Evolutionary conservation across 768 basidiomycete genomes (phyloP).

Genomic region (Suillus subaureus): DNA sequence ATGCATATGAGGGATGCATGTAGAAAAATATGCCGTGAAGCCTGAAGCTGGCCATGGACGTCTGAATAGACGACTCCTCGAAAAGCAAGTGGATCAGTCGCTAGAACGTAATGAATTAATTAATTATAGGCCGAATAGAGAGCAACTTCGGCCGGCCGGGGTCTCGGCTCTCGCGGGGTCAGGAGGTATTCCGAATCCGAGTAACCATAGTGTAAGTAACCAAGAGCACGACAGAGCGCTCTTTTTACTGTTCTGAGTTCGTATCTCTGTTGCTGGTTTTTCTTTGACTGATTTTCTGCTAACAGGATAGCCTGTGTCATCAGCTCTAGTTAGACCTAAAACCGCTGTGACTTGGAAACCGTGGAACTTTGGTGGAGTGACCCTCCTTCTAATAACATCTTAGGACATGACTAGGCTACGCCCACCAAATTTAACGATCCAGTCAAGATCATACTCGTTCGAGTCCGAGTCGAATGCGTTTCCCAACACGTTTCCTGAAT

Average conservation of each 20-base stretch:
- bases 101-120: background rate
- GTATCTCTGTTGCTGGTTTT: background rate
- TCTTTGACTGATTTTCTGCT: slow-evolving; percentile 3
- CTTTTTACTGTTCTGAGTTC: slow-evolving; percentile 2
- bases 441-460: slow-evolving; percentile 32
- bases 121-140: background rate
- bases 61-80: background rate
- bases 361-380: background rate
- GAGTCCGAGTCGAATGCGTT: slow-evolving; percentile 40
- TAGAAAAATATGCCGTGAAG: background rate
- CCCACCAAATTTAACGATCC: slow-evolving; percentile 55
- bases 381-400: slow-evolving; percentile 2
- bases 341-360: background rate
- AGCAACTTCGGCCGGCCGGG: background rate
- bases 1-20: background rate
- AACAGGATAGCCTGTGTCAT: background rate
- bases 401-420: slow-evolving; percentile 41
- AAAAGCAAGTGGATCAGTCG: background rate
- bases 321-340: background rate
- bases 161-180: slow-evolving; percentile 4
- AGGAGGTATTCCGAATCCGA: slow-evolving; percentile 8
- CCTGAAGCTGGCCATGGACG: background rate
- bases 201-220: slow-evolving; percentile 11
- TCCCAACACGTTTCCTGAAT: slow-evolving; percentile 29
- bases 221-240: slow-evolving; percentile 4